Evolutionary conservation across 2,329 filamentous ascomycete genomes (phyloP).

Genomic region (Cladophialophora bantiana): DNA sequence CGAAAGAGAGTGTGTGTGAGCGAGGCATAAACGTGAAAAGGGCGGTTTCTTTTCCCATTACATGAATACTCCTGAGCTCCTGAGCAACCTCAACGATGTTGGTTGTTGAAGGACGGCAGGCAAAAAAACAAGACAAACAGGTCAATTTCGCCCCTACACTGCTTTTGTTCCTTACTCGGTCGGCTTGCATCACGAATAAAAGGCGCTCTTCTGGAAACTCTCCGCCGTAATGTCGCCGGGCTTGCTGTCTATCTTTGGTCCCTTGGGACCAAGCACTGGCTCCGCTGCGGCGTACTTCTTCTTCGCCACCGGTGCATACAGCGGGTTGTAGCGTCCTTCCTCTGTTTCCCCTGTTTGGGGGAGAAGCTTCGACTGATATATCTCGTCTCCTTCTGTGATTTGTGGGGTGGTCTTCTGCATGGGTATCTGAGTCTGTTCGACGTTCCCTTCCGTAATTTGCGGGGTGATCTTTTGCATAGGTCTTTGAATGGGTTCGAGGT

Average conservation of each 20-base stretch:
- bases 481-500: conserved; percentile 77
- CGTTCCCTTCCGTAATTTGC: conserved; percentile 57
- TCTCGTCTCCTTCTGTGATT: neutral
- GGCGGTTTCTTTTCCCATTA: no score
- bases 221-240: conserved; percentile 70
- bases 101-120: neutral
- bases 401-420: conserved; percentile 33
- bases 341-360: neutral
- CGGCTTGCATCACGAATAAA: conserved; percentile 62
- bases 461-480: conserved; percentile 49
- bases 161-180: neutral
- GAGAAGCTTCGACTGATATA: neutral
- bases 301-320: neutral
- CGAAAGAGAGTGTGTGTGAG: no score
- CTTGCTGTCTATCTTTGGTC: conserved; percentile 63
- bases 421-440: conserved; percentile 73
- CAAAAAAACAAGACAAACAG: neutral
- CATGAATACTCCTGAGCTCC: conserved; percentile 1
- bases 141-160: neutral
- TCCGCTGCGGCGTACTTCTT: neutral
- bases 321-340: neutral
- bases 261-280: conserved; percentile 34
- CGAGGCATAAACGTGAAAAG: no score
- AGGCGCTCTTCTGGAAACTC: conserved; percentile 74
- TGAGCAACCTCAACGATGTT: neutral